Conservation (phyloP, 2,329 filamentous ascomycete species). For the Coniochaeta sp. region DNA sequence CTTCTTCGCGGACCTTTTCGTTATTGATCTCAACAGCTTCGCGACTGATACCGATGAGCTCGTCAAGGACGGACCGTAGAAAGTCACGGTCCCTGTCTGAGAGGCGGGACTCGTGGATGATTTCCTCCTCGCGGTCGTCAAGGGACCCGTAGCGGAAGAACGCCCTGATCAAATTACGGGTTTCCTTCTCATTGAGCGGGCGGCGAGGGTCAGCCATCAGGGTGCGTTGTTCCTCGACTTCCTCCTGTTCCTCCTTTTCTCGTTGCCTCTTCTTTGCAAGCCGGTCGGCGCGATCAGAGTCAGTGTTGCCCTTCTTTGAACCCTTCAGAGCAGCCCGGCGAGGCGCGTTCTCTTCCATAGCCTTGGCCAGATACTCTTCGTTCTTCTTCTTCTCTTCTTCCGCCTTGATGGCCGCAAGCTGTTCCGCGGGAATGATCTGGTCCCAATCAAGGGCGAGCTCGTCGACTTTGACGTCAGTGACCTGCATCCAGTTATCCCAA, state of each 20-base stretch:
- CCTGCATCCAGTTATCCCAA: constrained; percentile 94
- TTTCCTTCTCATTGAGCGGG: constrained; percentile 88
- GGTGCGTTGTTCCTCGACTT: constrained; percentile 66
- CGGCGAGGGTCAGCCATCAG: constrained; percentile 76
- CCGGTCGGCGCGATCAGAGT: constrained; percentile 56
- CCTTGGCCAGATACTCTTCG: constrained; percentile 71
- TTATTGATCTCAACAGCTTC: constrained; percentile 59
- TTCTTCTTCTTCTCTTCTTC: constrained; percentile 82
- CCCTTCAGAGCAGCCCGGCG: constrained; percentile 61
- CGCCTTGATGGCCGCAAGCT: constrained; percentile 80
- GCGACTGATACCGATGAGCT: constrained; percentile 56
- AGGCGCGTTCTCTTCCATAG: constrained; percentile 79
- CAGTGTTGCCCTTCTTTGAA: constrained; percentile 33
- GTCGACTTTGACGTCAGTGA: constrained; percentile 95
- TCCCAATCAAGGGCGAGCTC: constrained; percentile 81
- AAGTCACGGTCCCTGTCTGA: constrained; percentile 75
- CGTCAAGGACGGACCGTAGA: constrained; percentile 66
- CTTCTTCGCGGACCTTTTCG: constrained; percentile 67
- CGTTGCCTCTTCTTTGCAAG: constrained; percentile 59
- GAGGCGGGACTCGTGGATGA: constrained; percentile 80
- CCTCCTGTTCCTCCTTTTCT: constrained; percentile 61
- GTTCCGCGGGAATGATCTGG: constrained; percentile 92
- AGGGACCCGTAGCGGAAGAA: constrained; percentile 88
- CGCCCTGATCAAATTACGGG: constrained; percentile 81
- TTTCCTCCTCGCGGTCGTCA: constrained; percentile 79